Base-by-base conservation (phyloP, 169 alveolate genomes). In the Plasmodium berghei region DNA sequence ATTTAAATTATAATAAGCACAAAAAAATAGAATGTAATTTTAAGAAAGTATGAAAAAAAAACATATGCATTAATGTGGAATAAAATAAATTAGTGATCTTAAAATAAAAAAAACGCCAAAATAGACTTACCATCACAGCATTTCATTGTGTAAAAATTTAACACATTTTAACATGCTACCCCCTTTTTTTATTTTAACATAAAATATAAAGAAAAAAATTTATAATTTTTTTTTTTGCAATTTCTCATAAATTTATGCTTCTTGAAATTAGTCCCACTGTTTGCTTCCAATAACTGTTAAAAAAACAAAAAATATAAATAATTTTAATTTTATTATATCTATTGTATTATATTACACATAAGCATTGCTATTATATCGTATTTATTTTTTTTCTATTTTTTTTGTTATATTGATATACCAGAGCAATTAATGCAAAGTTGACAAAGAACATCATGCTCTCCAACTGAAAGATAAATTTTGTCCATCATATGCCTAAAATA, bases 341-440 rank as follows among this genome's bases (percentile, higher is more conserved):
- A 58, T 83, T 14, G 58, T 8, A 14, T 42, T 52, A 18, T 26
- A 26, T 49, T n/a, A 26, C 18, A 49, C 49, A n/a, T 26, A 12
- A 9, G 22, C 34, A 2, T 22, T 22, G n/a, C 1, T 2, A 6
- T 9, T 46, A 58, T 22, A 12, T 24, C 14, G 4, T 4, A 16
- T 54, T 49, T 20, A 20, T 18, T 22, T 16, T 20, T n/a, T 77
- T 42, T 70, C 42, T 67, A 9, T 20, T 49, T 63, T 52, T 70
- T 72, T 71, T 66, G 66, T 22, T 87, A 67, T 72, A 63, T 49
- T 8, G 49, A 87, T 55, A 45, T 87, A 42, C 91, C 94, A 16
- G 96, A 91, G 80, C 96, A 93, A 73, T 89, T 93, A 42, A 93
- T 74, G 64, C 96, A 93, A 54, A 93, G 93, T 46, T 93, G 96